Conservation (phyloP, 768 basidiomycete species). For the Boletellus emodensis region DNA sequence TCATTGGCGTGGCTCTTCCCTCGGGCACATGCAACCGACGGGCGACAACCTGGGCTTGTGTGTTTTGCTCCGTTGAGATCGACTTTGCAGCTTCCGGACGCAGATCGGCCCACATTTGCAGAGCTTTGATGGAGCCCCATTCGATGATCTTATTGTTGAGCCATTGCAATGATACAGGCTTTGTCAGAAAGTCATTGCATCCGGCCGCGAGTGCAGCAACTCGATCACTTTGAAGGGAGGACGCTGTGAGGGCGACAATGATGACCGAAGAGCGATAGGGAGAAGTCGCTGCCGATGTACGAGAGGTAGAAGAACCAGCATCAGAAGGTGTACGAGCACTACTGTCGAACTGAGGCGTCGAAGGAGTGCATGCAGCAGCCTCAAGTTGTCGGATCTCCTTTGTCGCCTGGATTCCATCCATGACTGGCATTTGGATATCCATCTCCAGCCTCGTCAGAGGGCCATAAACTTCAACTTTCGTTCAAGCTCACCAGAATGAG, state of each 20-base stretch:
- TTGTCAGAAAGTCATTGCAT: constrained; percentile 98
- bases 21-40: constrained; percentile 47
- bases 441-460: constrained; percentile 55
- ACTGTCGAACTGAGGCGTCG: constrained; percentile 60
- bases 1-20: constrained; percentile 38
- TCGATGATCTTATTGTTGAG: constrained; percentile 97
- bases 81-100: constrained; percentile 54
- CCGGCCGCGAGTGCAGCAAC: constrained; percentile 97
- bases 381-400: constrained; percentile 91
- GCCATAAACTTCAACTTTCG: neutral
- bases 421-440: constrained; percentile 99
- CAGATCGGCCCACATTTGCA: constrained; percentile 89
- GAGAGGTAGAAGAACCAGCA: constrained; percentile 42
- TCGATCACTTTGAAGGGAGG: constrained; percentile 91
- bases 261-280: constrained; percentile 93
- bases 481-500: constrained; percentile 75
- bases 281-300: constrained; percentile 39
- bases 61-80: constrained; percentile 44
- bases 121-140: constrained; percentile 96
- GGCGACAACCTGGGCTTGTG: constrained; percentile 46
- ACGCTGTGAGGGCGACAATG: constrained; percentile 98
- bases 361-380: constrained; percentile 63
- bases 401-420: constrained; percentile 97
- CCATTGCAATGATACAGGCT: constrained; percentile 94
- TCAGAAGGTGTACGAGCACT: constrained; percentile 50